A percentile compares a stretch with the other conserved stretches of the same genome.
phyloP scores from a whole-genome alignment of 2,329 filamentous ascomycete species.

The Scorias spongiosa region DNA sequence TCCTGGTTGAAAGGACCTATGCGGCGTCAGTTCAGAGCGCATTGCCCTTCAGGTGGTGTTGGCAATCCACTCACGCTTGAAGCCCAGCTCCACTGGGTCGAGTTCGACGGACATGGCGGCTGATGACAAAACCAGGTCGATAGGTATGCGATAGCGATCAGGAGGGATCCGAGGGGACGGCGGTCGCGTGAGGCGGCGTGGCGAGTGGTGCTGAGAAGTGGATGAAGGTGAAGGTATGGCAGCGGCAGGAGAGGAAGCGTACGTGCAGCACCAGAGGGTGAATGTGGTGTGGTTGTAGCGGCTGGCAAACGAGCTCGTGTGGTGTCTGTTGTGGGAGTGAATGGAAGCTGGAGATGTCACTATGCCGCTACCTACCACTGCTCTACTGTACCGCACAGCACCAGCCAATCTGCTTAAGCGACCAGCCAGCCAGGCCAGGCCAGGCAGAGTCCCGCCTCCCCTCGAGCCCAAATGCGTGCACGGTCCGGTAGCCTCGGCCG shows the following conservation, averaged over 20 bases:
- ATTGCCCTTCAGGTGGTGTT: neutral
- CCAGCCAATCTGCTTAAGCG: no score
- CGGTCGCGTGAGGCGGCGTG: no score
- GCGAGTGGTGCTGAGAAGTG: no score
- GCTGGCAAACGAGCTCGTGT: neutral
- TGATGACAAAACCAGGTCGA: constrained; percentile 1
- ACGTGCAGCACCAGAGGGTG: no score
- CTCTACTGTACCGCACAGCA: no score
- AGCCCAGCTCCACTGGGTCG: constrained; percentile 78
- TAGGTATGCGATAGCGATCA: neutral
- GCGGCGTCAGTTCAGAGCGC: constrained; percentile 2
- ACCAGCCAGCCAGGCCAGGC: no score
- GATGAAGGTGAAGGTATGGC: no score
- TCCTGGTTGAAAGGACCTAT: constrained; percentile 49
- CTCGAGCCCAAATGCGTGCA: no score
- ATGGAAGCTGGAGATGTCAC: neutral
- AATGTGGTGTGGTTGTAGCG: neutral
- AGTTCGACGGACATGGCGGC: constrained; percentile 84
- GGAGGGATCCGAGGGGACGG: no score
- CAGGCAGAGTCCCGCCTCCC: no score
- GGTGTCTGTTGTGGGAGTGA: neutral
- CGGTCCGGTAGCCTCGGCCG: no score
- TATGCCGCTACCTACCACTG: neutral
- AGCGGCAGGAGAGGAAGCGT: no score
- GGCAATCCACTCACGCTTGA: constrained; percentile 55